Evolutionary conservation across 768 basidiomycete genomes (phyloP).

Genomic region (Postia placenta): DNA sequence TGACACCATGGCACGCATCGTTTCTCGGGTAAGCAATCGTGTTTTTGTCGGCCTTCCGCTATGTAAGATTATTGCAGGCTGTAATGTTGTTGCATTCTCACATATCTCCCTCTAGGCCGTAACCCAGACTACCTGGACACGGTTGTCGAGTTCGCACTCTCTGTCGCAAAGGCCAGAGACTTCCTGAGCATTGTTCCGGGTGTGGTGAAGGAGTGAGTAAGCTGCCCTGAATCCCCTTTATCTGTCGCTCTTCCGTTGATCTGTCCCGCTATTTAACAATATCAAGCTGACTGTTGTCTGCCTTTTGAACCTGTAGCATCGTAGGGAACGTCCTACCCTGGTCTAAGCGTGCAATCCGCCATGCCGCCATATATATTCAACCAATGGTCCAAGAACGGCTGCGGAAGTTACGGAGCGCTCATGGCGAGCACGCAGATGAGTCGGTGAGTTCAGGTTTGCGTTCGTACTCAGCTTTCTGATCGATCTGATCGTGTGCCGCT

Average conservation of each 20-base stretch:
- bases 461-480: background rate
- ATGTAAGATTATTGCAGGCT: conserved; percentile 27
- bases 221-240: too few relatives aligned
- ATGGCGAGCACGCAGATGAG: conserved; percentile 17
- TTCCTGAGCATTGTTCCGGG: conserved; percentile 28
- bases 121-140: conserved; percentile 25
- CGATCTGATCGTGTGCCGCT: background rate
- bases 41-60: conserved; percentile 43
- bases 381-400: conserved; percentile 19
- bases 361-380: conserved; percentile 9
- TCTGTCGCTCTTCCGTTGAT: too few relatives aligned
- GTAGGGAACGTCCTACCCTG: conserved; percentile 10
- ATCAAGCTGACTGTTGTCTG: background rate
- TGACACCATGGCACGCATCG: conserved; percentile 17
- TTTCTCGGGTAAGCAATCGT: conserved; percentile 38
- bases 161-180: conserved; percentile 21
- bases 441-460: conserved; percentile 7
- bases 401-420: conserved; percentile 9
- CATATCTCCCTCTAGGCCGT: conserved; percentile 18
- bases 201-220: conserved; percentile 31
- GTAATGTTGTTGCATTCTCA: conserved; percentile 5
- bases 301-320: conserved; percentile 7
- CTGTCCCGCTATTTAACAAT: too few relatives aligned
- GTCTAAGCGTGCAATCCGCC: conserved; percentile 6
- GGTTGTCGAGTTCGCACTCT: conserved; percentile 26